Base-by-base conservation (phyloP, 257 asterid species). In the Forsythia suspensa region DNA sequence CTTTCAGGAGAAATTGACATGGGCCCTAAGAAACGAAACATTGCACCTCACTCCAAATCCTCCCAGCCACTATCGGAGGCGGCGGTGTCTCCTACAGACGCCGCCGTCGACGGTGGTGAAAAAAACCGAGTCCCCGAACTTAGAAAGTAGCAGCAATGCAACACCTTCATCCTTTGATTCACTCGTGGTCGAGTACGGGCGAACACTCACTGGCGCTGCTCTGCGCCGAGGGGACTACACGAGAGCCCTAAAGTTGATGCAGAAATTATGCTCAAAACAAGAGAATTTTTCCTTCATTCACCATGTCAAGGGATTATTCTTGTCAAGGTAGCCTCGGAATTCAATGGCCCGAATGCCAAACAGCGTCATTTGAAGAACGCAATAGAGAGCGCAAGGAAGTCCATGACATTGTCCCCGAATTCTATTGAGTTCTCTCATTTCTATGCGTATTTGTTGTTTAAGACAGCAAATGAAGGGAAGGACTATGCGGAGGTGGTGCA, bases 351-450 rank as follows among this genome's bases (percentile, higher is more conserved):
- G 4, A 90, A 73, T 75, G 74, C 86, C 5, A 93, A 92, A 38
- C 89, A 89, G 74, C 76, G 94, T 65, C 92, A 93, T 81, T 80
- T 92, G 81, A 89, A 42, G 83, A 90, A 87, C 70, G 98, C 96
- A 0, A 63, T 92, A 34, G 97, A 92, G 81, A 90, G 96, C 59
- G 97, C 98, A 0, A 84, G 86, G 67, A 89, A 52, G 84, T 91
- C 98, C 0, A 90, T 82, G 24, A 37, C 42, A 15, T 38, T 90
- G 72, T 89, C 92, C 52, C 97, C 97, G 16, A 82, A 71, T 78
- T 93, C 98, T 1, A 82, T 93, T 70, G 98, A 92, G 91, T 93
- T 90, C 67, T 86, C 89, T 3, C 92, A 90, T 83, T 93, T 93
- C 78, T 92, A 93, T 78, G 92, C 97, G 1, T 92, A 85, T 85